Percentiles rank a stretch among this genome's conserved stretches.
phyloP scores from a whole-genome alignment of 2,329 filamentous ascomycete genomes.

The Neonectria coccinea region DNA sequence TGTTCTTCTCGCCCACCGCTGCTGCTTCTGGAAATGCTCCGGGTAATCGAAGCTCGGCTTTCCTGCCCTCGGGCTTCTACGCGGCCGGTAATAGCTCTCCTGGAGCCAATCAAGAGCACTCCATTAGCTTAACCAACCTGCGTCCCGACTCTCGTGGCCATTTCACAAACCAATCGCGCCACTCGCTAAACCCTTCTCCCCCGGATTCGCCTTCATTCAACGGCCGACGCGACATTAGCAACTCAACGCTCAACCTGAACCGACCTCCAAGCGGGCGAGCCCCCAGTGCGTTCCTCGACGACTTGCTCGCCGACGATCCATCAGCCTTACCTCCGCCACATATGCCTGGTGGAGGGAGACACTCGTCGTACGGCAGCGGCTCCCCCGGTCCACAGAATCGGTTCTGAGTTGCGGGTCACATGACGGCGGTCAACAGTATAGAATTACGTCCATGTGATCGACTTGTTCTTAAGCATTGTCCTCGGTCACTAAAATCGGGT shows the following conservation, averaged over 20 bases:
- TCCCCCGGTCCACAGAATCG: slow-evolving; percentile 42
- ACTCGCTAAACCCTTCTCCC: slow-evolving; percentile 64
- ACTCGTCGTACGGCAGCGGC: slow-evolving; percentile 40
- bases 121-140: slow-evolving; percentile 72
- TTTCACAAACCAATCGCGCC: slow-evolving; percentile 53
- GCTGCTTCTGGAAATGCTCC: slow-evolving; percentile 72
- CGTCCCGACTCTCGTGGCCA: slow-evolving; percentile 69
- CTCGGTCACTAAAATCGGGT: slow-evolving; percentile 33
- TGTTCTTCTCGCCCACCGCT: slow-evolving; percentile 97
- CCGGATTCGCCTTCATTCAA: slow-evolving; percentile 73
- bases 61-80: slow-evolving; percentile 93
- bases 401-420: slow-evolving; percentile 35
- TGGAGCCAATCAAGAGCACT: slow-evolving; percentile 60
- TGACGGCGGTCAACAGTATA: slow-evolving; percentile 22
- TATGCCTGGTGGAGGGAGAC: slow-evolving; percentile 48
- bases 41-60: slow-evolving; percentile 78
- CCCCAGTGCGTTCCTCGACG: slow-evolving; percentile 90
- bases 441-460: slow-evolving; percentile 30
- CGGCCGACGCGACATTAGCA: slow-evolving; percentile 65
- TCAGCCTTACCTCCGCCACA: slow-evolving; percentile 60
- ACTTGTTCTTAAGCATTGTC: slow-evolving; percentile 21
- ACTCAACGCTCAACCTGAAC: slow-evolving; percentile 75
- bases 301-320: slow-evolving; percentile 83
- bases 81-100: slow-evolving; percentile 72
- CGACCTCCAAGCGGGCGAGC: slow-evolving; percentile 75